Percentiles rank a stretch among this genome's conserved stretches.
Conservation (phyloP, 306 rosid genomes). For the Morella rubra region DNA sequence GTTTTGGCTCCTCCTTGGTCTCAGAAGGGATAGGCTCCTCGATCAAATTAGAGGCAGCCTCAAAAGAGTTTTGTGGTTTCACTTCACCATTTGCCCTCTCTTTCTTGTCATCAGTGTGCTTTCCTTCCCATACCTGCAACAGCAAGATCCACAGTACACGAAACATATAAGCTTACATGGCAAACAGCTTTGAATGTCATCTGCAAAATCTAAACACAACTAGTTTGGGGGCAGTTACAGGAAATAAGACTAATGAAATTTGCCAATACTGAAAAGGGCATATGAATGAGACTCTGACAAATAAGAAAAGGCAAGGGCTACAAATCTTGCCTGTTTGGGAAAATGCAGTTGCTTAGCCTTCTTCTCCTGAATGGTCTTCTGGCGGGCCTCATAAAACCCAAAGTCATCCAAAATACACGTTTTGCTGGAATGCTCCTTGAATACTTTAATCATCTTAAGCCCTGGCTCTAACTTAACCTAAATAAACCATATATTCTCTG, state of each 20-base stretch:
- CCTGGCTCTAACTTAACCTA: conserved; percentile 87
- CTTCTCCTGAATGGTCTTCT: conserved; percentile 87
- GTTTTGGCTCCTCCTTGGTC: conserved; percentile 40
- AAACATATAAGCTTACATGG: not conserved
- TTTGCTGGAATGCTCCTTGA: conserved; percentile 75
- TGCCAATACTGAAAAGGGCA: not conserved
- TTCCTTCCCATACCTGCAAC: conserved; percentile 91
- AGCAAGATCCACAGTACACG: not conserved
- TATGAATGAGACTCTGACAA: not conserved
- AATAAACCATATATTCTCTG: conserved; percentile 5
- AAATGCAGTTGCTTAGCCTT: conserved; percentile 77
- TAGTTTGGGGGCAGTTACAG: not conserved
- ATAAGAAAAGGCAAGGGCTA: not conserved
- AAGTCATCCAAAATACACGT: conserved; percentile 92
- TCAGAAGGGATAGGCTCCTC: conserved; percentile 42
- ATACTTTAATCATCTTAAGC: conserved; percentile 62
- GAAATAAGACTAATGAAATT: not conserved
- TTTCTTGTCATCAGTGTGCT: conserved; percentile 64
- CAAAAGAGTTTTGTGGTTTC: conserved; percentile 41
- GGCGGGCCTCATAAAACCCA: conserved; percentile 82
- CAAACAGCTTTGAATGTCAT: not conserved
- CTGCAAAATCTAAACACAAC: not conserved
- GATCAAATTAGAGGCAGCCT: conserved; percentile 43
- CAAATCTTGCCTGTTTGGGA: conserved; percentile 70
- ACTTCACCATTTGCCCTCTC: conserved; percentile 54